Conservation (phyloP, 202 grass and related monocot species). For the Elaeis oleifera region DNA sequence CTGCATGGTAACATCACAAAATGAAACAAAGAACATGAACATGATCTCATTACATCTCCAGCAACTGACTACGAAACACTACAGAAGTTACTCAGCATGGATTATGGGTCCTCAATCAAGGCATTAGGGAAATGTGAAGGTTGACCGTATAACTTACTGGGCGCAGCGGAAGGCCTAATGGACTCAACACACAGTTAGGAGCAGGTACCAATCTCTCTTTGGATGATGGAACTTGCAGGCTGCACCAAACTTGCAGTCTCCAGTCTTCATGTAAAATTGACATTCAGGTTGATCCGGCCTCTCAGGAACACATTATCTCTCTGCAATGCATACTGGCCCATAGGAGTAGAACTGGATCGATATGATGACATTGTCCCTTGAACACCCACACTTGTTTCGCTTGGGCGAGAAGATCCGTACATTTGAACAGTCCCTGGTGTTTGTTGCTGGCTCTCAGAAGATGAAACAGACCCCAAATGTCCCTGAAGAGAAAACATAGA, state of each 20-base stretch:
- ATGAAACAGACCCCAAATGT: slow-evolving; percentile 48
- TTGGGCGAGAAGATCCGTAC: slow-evolving; percentile 67
- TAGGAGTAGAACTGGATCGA: slow-evolving; percentile 49
- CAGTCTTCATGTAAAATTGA: slow-evolving; percentile 99
- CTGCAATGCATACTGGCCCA: slow-evolving; percentile 50
- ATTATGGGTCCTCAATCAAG: neutral
- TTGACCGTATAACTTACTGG: slow-evolving; percentile 39
- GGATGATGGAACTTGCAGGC: slow-evolving; percentile 98
- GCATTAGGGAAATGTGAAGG: neutral
- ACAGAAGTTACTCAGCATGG: too few species aligned
- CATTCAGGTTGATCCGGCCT: slow-evolving; percentile 94
- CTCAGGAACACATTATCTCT: slow-evolving; percentile 86
- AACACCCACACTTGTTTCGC: slow-evolving; percentile 50
- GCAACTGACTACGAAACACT: too few species aligned
- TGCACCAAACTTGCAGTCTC: slow-evolving; percentile 96
- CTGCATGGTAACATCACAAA: too few species aligned
- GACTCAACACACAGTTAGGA: slow-evolving; percentile 77
- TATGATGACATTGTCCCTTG: slow-evolving; percentile 50
- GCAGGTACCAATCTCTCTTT: slow-evolving; percentile 53
- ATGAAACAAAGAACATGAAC: too few species aligned
- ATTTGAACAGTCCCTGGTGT: slow-evolving; percentile 46
- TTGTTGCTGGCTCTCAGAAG: slow-evolving; percentile 49
- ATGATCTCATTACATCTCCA: too few species aligned
- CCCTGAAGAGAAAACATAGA: slow-evolving; percentile 28
- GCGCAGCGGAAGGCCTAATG: slow-evolving; percentile 85